Conservation (phyloP, 352 stramenopile species). For the Globisporangium takayamanum region DNA sequence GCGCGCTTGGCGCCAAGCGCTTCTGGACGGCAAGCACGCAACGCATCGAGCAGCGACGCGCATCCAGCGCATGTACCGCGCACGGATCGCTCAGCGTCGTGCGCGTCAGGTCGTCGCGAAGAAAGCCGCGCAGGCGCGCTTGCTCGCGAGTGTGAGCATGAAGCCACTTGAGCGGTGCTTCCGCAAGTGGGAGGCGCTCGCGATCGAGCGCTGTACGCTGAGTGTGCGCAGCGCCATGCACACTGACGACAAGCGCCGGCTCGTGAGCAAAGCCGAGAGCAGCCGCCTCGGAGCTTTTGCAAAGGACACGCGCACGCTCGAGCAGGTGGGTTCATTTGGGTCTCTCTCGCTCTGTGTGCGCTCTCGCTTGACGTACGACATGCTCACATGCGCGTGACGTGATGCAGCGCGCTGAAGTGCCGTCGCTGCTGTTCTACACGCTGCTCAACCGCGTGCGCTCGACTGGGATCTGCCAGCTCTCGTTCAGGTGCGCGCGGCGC, state of each 20-base stretch:
- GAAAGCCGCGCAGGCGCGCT: slow-evolving; percentile 32
- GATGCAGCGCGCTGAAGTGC: slow-evolving; percentile 43
- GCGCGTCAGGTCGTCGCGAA: slow-evolving; percentile 42
- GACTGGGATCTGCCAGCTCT: slow-evolving; percentile 58
- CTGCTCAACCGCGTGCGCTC: slow-evolving; percentile 62
- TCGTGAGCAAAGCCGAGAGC: slow-evolving; percentile 9
- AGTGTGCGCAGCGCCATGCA: slow-evolving; percentile 26
- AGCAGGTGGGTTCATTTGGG: slow-evolving; percentile 36
- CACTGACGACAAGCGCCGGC: slow-evolving; percentile 14
- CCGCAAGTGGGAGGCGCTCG: slow-evolving; percentile 36
- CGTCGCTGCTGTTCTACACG: slow-evolving; percentile 66
- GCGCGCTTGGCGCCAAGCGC: slow-evolving; percentile 17
- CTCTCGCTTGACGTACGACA: not conserved
- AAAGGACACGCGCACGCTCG: slow-evolving; percentile 25
- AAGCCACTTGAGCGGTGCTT: slow-evolving; percentile 62
- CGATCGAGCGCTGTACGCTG: slow-evolving; percentile 46
- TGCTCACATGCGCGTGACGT: no score
- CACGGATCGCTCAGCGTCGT: slow-evolving; percentile 30
- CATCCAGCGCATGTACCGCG: slow-evolving; percentile 47
- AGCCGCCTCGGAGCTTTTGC: slow-evolving; percentile 3
- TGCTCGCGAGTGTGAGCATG: slow-evolving; percentile 36
- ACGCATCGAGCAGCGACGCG: slow-evolving; percentile 20
- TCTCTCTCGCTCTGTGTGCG: slow-evolving; percentile 3
- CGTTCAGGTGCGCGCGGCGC: slow-evolving; percentile 25
- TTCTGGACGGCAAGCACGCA: slow-evolving; percentile 13